Conservation (phyloP, 1,284 basidiomycete species). For the Ceratobasidium theobromae region DNA sequence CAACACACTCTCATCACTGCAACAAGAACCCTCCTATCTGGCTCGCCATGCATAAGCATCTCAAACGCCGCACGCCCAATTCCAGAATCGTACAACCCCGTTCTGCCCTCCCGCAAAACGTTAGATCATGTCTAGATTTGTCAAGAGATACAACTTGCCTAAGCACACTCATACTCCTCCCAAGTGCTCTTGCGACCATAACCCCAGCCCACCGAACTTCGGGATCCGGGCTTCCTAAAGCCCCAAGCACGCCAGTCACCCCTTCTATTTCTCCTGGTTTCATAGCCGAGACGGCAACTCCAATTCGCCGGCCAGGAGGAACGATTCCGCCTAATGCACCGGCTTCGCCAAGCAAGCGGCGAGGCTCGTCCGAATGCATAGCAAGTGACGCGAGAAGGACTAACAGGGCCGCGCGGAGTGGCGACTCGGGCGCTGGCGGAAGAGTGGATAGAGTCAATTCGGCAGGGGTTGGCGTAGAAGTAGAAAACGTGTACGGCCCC, state of each 20-base stretch:
- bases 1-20: slow-evolving; percentile 19
- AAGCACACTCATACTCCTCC: slow-evolving; percentile 19
- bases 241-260: slow-evolving; percentile 17
- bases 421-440: slow-evolving; percentile 6
- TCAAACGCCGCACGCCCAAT: slow-evolving; percentile 22
- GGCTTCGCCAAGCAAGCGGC: neutral
- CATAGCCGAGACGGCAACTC: neutral
- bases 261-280: neutral
- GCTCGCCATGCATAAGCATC: slow-evolving; percentile 18
- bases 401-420: slow-evolving; percentile 9
- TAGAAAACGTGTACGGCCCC: slow-evolving; percentile 3
- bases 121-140: neutral
- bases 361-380: slow-evolving; percentile 18
- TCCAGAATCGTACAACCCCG: slow-evolving; percentile 26
- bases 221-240: slow-evolving; percentile 1
- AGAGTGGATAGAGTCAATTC: neutral
- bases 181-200: slow-evolving; percentile 17
- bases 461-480: neutral
- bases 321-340: neutral
- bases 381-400: slow-evolving; percentile 7
- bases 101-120: neutral
- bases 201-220: slow-evolving; percentile 15
- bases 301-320: neutral
- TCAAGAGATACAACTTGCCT: neutral
- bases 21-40: slow-evolving; percentile 12